Base-by-base conservation (phyloP, 352 stramenopile species). In the Phytophthora vignae region DNA sequence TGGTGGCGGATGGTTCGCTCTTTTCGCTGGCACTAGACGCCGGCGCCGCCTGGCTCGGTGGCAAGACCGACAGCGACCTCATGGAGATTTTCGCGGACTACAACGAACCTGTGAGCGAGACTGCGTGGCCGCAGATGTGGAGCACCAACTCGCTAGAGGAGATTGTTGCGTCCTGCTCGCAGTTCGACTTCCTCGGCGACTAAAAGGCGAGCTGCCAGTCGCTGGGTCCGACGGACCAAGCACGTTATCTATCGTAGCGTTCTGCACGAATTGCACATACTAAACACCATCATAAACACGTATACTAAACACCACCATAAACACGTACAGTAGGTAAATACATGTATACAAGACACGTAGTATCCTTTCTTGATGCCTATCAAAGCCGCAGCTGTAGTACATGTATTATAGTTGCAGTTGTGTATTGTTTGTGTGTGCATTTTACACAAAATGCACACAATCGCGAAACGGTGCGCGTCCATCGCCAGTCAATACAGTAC, bases 141-240 rank as follows among this genome's bases (percentile, higher is more conserved):
- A 88, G 80, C 58, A 85, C 80, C 33, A 83, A 82, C 55, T 88
- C 80, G 56, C 73, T 88, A 14, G 80, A 86, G 42, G 71, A 77
- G 49, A 69, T 86, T 50, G 68, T 73, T 11, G 46, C 65, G 31
- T 60, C 53, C 22, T 72, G 67, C 49, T 69, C 67, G 44, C 75
- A 82, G 55, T 73, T 75, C 36, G 77, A 87, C 65, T 70, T 85
- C 36, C 71, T 85, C 31, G 65, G 74, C 31, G 74, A 60, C 48
- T 64, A 25, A 25, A 42, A 71, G 21, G 21, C 38, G 54, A 40
- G 22, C 29, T 65, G 2, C 10, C 15, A 12, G 61, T 19, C 36
- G 29, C 40, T 69, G 56, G 15, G n/a, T 11, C 2, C 14, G 25
- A 38, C 14, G n/a, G 25, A 48, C 40, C 52, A 67, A 31, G 52